Conservation (phyloP, 257 asterid species). For the Haberlea rhodopensis region DNA sequence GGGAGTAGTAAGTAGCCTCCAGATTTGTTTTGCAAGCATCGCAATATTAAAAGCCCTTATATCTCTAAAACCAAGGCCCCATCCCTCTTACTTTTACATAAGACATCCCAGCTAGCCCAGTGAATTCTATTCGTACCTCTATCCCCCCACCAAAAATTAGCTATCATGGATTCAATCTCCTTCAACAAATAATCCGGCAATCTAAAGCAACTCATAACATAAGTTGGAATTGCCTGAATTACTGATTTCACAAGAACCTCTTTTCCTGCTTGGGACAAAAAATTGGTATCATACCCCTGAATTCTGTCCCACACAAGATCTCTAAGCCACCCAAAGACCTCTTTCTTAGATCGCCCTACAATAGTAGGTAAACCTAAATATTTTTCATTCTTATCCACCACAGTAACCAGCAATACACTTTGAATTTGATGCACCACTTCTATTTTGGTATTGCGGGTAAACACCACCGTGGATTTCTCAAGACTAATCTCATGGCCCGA, state of each 20-base stretch:
- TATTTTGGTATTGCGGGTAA: no score
- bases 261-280: neutral
- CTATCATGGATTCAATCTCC: neutral
- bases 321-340: neutral
- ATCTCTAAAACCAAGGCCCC: neutral
- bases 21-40: neutral
- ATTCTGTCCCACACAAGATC: neutral
- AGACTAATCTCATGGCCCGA: neutral
- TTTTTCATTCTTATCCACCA: no score
- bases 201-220: neutral
- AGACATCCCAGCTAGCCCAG: neutral
- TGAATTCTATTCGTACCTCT: neutral
- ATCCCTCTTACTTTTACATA: neutral
- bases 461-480: neutral
- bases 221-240: neutral
- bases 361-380: neutral
- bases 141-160: neutral
- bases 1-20: neutral
- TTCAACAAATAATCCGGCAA: rapidly evolving
- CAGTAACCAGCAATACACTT: neutral
- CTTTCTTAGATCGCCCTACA: no score
- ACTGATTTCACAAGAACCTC: neutral
- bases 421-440: neutral
- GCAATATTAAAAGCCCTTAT: neutral
- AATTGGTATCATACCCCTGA: neutral